These are phyloP conservation scores for Aschersonia sp. DNA, from an alignment of 2,329 filamentous ascomycete species.

Conservation along the genomic window DNA sequence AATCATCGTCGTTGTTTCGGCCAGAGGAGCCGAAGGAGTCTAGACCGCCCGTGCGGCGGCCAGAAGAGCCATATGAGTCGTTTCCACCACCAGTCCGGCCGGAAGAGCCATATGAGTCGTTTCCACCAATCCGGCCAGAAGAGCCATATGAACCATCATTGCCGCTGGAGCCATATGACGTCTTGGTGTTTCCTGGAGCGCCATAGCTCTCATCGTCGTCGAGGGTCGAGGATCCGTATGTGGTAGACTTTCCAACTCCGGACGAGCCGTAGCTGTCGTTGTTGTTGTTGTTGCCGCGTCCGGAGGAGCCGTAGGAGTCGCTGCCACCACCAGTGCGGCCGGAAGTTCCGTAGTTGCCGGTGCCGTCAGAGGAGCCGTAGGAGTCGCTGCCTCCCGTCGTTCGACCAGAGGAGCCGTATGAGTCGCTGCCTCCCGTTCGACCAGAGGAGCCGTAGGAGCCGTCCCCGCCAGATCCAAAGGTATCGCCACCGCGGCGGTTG, in stretches of 20 bases:
- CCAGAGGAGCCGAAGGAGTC: too few species aligned
- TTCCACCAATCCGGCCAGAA: conserved; percentile 6
- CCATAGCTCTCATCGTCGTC: conserved; percentile 10
- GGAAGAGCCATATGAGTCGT: conserved; percentile 5
- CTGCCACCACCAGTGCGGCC: conserved; percentile 8
- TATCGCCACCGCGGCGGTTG: conserved; percentile 10
- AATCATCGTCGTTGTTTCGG: conserved; percentile 3
- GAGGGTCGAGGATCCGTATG: conserved; percentile 9
- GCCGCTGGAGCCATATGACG: conserved; percentile 1
- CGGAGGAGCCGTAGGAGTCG: conserved; percentile 9
- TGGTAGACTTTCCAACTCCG: conserved; percentile 6
- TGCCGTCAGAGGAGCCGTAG: not conserved
- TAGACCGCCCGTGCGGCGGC: not conserved
- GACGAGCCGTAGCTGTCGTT: conserved; percentile 5
- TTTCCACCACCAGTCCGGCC: conserved; percentile 4
- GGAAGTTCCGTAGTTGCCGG: conserved; percentile 5
- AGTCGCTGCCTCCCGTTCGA: conserved; percentile 6
- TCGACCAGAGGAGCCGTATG: conserved; percentile 3
- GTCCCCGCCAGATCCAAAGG: conserved; percentile 5
- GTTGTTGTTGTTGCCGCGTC: conserved; percentile 6
- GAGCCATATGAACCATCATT: conserved; percentile 7
- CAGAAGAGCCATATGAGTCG: conserved; percentile 8
- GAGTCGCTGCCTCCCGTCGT: conserved; percentile 2
- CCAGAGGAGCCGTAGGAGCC: conserved; percentile 9
- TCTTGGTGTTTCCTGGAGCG: conserved; percentile 7